Base-by-base conservation (phyloP, 192 early-diverging fungal genomes). In the Geosiphon pyriformis region DNA sequence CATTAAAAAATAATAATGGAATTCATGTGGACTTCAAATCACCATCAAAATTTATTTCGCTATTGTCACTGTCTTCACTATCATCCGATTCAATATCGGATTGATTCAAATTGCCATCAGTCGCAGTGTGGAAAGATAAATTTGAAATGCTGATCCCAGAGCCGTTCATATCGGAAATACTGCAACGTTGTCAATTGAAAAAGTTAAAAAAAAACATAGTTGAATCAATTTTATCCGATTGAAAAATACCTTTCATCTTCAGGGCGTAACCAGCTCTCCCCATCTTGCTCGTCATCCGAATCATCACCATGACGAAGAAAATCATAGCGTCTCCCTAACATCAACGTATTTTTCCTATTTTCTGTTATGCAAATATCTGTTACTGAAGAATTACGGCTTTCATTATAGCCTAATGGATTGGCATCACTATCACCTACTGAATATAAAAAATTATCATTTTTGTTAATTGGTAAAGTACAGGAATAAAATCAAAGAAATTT, bases 301-400 rank as follows among this genome's bases (percentile, higher is more conserved):
- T 42, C 15, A 6, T 42, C 37, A 42, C 15, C 15, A 10, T 15
- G 37, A 6, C 37, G 7, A 6, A 42, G 15, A 15, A 42, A 42
- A 42, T 42, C 37, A 42, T 42, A 42, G 6, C 6, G 6, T 42
- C 15, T 42, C 15, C 37, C 37, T 10, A 42, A 52, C 27, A 74
- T 56, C n/a, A 69, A 67, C 47, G 65, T 71, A 4, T 78, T 72
- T 29, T 60, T 67, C 37, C 72, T 61, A 35, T 58, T 70, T 3
- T 75, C 34, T 18, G 33, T 56, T 25, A 65, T 56, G 10, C 72
- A n/a, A n/a, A n/a, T n/a, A n/a, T n/a, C n/a, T n/a, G n/a, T n/a
- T 42, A 42, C 37, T 15, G 37, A 42, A 42, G 37, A 42, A 42
- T 42, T 6, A 15, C 37, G 6, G 37, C 37, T 42, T 42, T 42